Base-by-base conservation (phyloP, 352 stramenopile genomes). In the Sclerospora graminicola region DNA sequence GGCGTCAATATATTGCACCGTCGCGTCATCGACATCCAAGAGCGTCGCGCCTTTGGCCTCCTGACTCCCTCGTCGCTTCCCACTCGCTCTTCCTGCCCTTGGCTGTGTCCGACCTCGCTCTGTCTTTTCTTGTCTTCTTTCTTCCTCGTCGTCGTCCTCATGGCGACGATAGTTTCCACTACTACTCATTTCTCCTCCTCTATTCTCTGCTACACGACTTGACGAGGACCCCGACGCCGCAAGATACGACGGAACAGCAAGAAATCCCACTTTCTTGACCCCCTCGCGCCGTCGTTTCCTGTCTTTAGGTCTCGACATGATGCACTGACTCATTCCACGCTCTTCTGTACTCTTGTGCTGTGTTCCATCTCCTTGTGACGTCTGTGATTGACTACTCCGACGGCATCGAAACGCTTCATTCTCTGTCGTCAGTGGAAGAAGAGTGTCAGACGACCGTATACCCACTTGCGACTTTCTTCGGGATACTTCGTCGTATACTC, bases 1-100 rank as follows among this genome's bases (percentile, higher is more conserved):
- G 8, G 66, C 72, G 19, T 87, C 69, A 2, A 89, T 78, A 60
- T 86, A 89, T 31, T 76, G 66, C 33, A 82, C 73, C 16, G 76
- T 82, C 37, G 69, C 58, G 10, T 82, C 72, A 28, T 72, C 62
- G 7, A 69, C 62, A 46, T 59, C 51, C 45, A 66, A 39, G 1
- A 72, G 39, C 30, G 51, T 64, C 4, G 56, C 48, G 30, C 44
- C 60, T 46, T 61, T 72, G 29, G 55, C 54, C 23, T 56, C 33
- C 0, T 48, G 34, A 51, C 36, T 64, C 10, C 23, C 46, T 11
- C 44, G 49, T 8, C 41, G 44, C 28, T 31, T 61, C 1, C 41
- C 33, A 44, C 21, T 56, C 14, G 30, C 23, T 21, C 57, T 61
- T 26, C 21, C 21, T 37, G 61, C 57, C 18, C 47, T 38, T 23